Base-by-base conservation (phyloP, 805 yeast genomes). In the Wickerhamomyces queroliae region DNA sequence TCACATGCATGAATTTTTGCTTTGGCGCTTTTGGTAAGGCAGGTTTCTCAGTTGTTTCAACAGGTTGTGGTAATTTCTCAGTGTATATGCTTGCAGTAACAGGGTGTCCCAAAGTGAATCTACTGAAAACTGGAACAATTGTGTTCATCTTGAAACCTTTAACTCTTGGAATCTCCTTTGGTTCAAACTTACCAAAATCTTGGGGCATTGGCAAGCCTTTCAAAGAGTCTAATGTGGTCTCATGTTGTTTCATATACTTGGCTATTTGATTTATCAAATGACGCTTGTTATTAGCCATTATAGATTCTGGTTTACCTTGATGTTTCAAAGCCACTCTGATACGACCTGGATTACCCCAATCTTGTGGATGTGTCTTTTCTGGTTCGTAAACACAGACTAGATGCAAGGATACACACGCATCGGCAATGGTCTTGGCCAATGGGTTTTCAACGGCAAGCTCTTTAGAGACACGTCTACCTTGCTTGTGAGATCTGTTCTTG, bases 331-430 rank as follows among this genome's bases (percentile, higher is more conserved):
- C 66, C 18, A 89, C 83, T 49, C 95, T 76, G 26, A 93, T 90
- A 53, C 98, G 74, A n/a, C 99, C 99, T 5, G 97, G 95, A 56
- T 91, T 91, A 48, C 98, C 95, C 74, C 83, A 93, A 63, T 91
- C 98, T 61, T 90, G 95, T 11, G 98, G 98, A 63, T 91, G 99
- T 1, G 83, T 62, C 64, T 89, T 93, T 43, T 83, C 87, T 44
- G 91, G 79, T 62, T 86, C 93, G 42, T 80, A 69, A 32, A 82
- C 67, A 28, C 63, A 61, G 4, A 53, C 46, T 22, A 66, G 42
- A 12, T 61, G 59, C 16, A 69, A 37, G 5, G 48, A 33, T 20
- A 62, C 55, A 36, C 74, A 70, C 37, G 95, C 97, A 50, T 88
- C 95, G 10, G 82, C 73, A 17, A 91, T 71, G 5, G 84, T 78